phyloP scores from a whole-genome alignment of 352 stramenopile genomes.

The Halophytophthora polymorphica region DNA sequence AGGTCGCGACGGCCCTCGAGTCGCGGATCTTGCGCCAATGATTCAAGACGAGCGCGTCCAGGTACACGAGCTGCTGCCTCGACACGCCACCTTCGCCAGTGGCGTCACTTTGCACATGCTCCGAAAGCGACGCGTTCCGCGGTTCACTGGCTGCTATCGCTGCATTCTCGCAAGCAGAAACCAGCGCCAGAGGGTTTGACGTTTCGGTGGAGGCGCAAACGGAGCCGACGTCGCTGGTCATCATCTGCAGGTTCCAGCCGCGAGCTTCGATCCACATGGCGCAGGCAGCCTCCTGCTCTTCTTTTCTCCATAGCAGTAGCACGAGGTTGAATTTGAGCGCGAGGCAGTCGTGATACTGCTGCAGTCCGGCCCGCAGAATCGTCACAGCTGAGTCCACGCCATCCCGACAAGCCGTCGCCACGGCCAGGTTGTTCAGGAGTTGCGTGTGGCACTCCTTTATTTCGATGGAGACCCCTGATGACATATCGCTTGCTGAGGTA shows the following conservation, averaged over 20 bases:
- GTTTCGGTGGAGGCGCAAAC: not conserved
- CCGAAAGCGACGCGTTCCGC: conserved; percentile 16
- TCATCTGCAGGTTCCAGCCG: conserved; percentile 42
- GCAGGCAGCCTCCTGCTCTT: conserved; percentile 43
- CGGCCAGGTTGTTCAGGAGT: conserved; percentile 75
- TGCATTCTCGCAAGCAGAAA: conserved; percentile 18
- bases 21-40: conserved; percentile 42
- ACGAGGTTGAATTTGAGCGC: conserved; percentile 69
- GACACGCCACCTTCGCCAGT: conserved; percentile 26
- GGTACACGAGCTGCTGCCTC: conserved; percentile 47
- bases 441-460: conserved; percentile 43
- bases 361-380: conserved; percentile 40
- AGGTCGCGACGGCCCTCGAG: conserved; percentile 27
- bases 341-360: conserved; percentile 38
- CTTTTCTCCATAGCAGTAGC: conserved; percentile 66
- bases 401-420: conserved; percentile 39
- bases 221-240: conserved; percentile 16
- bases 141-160: conserved; percentile 14
- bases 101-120: conserved; percentile 42
- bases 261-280: conserved; percentile 69
- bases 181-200: conserved; percentile 12
- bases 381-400: conserved; percentile 35
- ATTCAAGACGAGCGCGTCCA: conserved; percentile 61
- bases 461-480: conserved; percentile 16
- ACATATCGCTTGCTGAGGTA: not conserved